These are phyloP conservation scores for Prunella vulgaris DNA, from an alignment of 257 asterid species.

Conservation along the genomic window DNA sequence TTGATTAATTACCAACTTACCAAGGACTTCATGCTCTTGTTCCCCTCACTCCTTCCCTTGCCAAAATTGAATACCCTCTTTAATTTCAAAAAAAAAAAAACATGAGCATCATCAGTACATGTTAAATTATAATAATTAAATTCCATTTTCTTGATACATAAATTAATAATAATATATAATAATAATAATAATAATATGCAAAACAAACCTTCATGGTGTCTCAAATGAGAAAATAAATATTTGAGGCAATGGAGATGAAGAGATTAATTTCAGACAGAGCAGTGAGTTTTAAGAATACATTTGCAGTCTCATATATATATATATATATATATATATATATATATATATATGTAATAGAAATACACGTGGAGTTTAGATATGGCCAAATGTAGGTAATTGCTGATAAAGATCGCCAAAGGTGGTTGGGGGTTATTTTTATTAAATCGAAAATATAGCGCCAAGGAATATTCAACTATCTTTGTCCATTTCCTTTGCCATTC, in stretches of 20 bases:
- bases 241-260: background rate
- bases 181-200: background rate
- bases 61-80: constrained; percentile 89
- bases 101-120: constrained; percentile 2
- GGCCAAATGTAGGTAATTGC: constrained; percentile 35
- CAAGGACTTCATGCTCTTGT: constrained; percentile 94
- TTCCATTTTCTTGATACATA: background rate
- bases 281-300: background rate
- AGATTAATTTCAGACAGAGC: background rate
- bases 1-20: constrained; percentile 33
- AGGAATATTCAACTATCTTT: constrained; percentile 4
- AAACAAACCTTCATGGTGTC: constrained; percentile 25
- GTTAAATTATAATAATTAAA: background rate
- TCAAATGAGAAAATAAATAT: background rate
- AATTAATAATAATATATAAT: background rate
- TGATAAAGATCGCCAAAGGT: constrained; percentile 1
- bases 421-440: background rate
- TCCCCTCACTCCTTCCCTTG: constrained; percentile 88
- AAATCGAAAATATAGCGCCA: constrained; percentile 16
- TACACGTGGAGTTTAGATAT: constrained; percentile 16
- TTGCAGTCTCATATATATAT: background rate
- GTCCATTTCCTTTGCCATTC: constrained; percentile 6
- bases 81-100: constrained; percentile 2
- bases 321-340: background rate
- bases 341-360: background rate